These are phyloP conservation scores for Coelastrella sp. DNA, from an alignment of 139 green algal genomes.

Conservation along the genomic window DNA sequence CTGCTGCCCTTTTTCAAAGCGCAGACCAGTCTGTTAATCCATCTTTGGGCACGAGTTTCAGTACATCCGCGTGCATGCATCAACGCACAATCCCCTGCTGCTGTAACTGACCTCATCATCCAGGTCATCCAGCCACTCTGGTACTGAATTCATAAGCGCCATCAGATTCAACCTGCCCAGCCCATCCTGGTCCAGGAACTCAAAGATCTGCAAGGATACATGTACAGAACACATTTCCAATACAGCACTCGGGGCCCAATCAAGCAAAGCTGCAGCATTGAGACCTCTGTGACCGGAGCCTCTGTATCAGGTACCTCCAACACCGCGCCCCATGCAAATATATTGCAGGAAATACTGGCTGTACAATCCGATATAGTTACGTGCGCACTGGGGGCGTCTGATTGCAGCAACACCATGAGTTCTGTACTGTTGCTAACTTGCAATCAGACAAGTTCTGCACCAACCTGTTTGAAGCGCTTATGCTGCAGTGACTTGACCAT, in stretches of 20 bases:
- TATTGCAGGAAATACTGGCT: no score
- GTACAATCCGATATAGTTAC: no score
- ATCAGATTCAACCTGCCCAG: constrained; percentile 61
- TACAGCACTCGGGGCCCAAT: no score
- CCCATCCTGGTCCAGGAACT: constrained; percentile 73
- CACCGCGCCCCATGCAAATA: no score
- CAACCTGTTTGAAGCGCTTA: constrained; percentile 76
- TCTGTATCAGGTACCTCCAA: no score
- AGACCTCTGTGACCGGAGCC: not conserved
- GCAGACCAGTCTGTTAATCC: no score
- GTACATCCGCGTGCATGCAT: no score
- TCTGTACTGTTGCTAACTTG: not conserved
- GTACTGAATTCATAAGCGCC: constrained; percentile 53
- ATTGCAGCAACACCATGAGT: not conserved
- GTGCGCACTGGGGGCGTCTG: no score
- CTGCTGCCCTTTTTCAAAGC: no score
- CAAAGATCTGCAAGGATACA: constrained; percentile 74
- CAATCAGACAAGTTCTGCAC: not conserved
- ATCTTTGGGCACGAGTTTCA: no score
- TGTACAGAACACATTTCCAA: not conserved
- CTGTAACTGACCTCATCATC: constrained; percentile 62
- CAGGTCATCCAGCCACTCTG: constrained; percentile 62
- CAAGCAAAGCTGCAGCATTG: not conserved
- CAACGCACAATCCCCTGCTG: no score
- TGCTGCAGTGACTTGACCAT: constrained; percentile 76